These are phyloP conservation scores for Chlamydomonas sphaeroides DNA, from an alignment of 139 green algal species.

Conservation along the genomic window DNA sequence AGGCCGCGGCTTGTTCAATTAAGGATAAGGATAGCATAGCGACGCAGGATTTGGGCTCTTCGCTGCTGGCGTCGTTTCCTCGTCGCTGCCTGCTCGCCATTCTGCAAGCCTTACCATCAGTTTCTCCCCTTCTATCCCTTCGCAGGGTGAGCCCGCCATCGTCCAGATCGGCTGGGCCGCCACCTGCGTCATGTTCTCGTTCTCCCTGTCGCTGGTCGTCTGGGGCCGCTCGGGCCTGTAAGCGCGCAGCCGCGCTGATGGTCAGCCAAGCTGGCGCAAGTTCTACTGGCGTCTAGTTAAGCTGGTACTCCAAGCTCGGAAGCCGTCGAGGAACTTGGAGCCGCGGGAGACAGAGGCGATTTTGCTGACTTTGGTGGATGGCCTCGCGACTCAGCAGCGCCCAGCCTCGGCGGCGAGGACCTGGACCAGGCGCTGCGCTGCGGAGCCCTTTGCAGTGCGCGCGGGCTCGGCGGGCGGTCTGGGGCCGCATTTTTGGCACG, in stretches of 20 bases:
- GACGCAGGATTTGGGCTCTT: no score
- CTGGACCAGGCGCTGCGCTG: no score
- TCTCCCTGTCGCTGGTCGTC: constrained; percentile 90
- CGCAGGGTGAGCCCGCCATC: constrained; percentile 84
- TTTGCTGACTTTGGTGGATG: no score
- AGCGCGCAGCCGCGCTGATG: constrained; percentile 11
- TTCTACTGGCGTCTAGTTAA: no score
- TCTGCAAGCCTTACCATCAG: no score
- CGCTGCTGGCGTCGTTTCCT: no score
- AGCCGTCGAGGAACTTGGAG: neutral
- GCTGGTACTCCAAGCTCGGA: neutral
- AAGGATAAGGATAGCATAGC: no score
- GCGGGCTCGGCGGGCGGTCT: constrained; percentile 3
- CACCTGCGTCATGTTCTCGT: constrained; percentile 88
- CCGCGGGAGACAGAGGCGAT: no score
- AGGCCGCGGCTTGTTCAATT: no score
- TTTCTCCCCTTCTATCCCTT: neutral
- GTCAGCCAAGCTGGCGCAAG: neutral
- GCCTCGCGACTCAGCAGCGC: no score
- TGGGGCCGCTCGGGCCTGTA: constrained; percentile 91
- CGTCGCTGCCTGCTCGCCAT: no score
- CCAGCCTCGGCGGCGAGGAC: no score
- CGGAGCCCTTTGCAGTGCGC: constrained; percentile 26
- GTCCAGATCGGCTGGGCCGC: constrained; percentile 89
- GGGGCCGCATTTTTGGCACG: constrained; percentile 3